Base-by-base conservation (phyloP, 176 grass and related monocot genomes). In the Eleusine indica region DNA sequence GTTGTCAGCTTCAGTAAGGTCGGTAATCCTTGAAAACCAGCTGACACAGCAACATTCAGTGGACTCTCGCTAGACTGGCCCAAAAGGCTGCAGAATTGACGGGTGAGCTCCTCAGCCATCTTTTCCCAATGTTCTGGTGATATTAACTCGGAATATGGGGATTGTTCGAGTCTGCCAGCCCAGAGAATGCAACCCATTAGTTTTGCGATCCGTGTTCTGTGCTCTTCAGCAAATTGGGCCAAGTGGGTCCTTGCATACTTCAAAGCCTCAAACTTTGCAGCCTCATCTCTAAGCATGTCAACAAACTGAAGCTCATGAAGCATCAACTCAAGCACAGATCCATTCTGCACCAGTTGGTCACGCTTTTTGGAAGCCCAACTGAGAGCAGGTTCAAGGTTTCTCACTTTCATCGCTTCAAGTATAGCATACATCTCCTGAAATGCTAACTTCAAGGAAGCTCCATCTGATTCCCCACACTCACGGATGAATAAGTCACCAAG, bases 371-470 rank as follows among this genome's bases (percentile, higher is more conserved):
- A 88, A 74, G 89, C 93, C 96, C 95, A 98, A 78, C 32, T 82
- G 11, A 98, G 87, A 3, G 93, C 96, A 63, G 91, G 91, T 37
- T 90, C 85, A 1, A 99, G 93, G 58, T 98, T 91, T 42, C 68
- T 87, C 25, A n/a, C 88, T 89, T 87, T 88, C 91, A 98, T 92
- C 5, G 93, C 86, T 81, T 90, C 87, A 43, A 98, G 89, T 63
- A 94, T 90, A 44, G 69, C 77, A 83, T 99, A 93, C 91, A 99
- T 94, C 80, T 99, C 89, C 68, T 90, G 77, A 70, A 99, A 99
- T 19, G 80, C 81, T 29, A 83, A 40, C 80, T 96, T 99, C 71
- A 96, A 81, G 52, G 76, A 83, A 57, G 86, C 53, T 44, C 53
- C 88, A 18, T 87, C 77, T 68, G 86, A 66, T 70, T 87, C 85